Base-by-base conservation (phyloP, 164 flowering plant genomes). In the Chimonanthus salicifolius region DNA sequence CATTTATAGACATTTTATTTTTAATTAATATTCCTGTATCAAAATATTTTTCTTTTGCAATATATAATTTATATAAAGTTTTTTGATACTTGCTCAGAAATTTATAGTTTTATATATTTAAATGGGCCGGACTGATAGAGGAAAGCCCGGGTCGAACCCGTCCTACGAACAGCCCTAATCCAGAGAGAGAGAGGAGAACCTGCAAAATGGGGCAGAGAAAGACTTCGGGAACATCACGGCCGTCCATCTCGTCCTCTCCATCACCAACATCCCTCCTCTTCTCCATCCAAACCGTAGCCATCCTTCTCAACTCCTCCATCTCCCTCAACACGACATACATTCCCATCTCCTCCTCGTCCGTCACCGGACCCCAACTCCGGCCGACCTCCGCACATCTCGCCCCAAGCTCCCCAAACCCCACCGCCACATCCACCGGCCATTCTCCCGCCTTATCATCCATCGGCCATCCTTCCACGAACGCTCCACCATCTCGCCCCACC, bases 161-260 rank as follows among this genome's bases (percentile, higher is more conserved):
- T 33, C 33, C 1, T 33, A 33, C 33, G 33, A 33, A 33, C 33
- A 16, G n/a, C 43, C 5, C 7, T 0, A 4, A 67, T 16, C 21
- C 16, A 68, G 15, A 76, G 54, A 58, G 15, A 33, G 6, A 51
- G 6, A n/a, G 9, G 49, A 18, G 33, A 10, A 88, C 92, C 93
- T 84, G 85, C 62, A 80, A 71, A 49, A 89, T 89, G 44, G 96
- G 96, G 79, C 96, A 89, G 49, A 87, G 58, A 74, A 89, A 89
- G 49, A 76, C 71, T 5, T 74, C 51, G 0, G 93, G 93, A 1
- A 80, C 81, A 70, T 60, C 73, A 43, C 44, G 10, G 62, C 63
- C 62, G 63, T 43, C 74, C 82, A 9, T 67, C 49, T 43, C 18
- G 49, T 7, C 50, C 49, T 6, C 3, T 21, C 5, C 51, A 18